Evolutionary conservation across 768 basidiomycete species (phyloP).

Genomic region (Fomitopsis pulvina): DNA sequence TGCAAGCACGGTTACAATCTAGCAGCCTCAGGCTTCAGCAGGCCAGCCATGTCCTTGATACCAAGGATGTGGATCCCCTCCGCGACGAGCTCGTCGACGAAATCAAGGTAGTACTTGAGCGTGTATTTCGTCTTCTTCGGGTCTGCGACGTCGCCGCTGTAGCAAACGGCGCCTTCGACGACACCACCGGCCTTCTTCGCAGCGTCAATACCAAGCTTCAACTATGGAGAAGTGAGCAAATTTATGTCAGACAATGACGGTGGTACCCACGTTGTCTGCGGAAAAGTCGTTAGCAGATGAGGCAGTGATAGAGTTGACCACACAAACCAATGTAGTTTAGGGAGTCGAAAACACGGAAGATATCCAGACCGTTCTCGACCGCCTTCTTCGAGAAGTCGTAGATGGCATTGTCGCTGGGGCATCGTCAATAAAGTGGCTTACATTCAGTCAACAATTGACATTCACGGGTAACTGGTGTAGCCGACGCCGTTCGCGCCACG

Average conservation of each 20-base stretch:
- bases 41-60: constrained; percentile 98
- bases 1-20: constrained; percentile 52
- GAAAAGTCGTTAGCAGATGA: not conserved
- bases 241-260: too few relatives aligned
- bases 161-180: constrained; percentile 94
- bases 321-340: constrained; percentile 92
- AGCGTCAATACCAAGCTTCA: constrained; percentile 97
- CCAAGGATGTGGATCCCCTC: constrained; percentile 97
- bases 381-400: constrained; percentile 99
- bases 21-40: constrained; percentile 92
- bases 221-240: constrained; percentile 39
- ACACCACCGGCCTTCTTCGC: constrained; percentile 99
- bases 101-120: constrained; percentile 93
- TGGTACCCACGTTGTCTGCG: constrained; percentile 60
- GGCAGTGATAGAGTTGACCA: not conserved
- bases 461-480: constrained; percentile 96
- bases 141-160: constrained; percentile 95
- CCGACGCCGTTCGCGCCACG: constrained; percentile 99
- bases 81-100: constrained; percentile 84
- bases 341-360: constrained; percentile 99
- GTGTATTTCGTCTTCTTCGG: constrained; percentile 97
- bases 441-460: constrained; percentile 16
- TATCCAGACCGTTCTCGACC: constrained; percentile 98
- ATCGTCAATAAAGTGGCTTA: not conserved
- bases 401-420: constrained; percentile 95